phyloP scores from a whole-genome alignment of 208 protist species.

The Trypanosoma platydactyli region DNA sequence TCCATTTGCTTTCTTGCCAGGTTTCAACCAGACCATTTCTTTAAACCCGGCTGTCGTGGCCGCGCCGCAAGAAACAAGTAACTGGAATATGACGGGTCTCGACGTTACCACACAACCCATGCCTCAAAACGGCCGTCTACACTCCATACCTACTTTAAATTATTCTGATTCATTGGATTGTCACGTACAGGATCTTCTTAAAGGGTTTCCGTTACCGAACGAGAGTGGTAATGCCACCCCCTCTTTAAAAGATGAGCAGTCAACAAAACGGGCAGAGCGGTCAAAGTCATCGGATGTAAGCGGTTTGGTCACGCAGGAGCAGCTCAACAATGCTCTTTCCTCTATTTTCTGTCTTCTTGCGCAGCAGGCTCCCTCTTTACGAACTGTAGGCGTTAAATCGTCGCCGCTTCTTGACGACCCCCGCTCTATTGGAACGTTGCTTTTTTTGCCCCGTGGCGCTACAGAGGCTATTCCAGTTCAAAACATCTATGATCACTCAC shows the following conservation, averaged over 20 bases:
- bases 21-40: neutral
- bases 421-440: slow-evolving; percentile 16
- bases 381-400: slow-evolving; percentile 10
- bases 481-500: slow-evolving; percentile 10
- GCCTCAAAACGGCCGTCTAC: neutral
- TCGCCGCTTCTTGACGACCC: slow-evolving; percentile 26
- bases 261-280: neutral
- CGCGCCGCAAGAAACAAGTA: neutral
- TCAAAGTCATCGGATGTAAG: neutral
- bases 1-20: neutral
- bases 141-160: neutral
- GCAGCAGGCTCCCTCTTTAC: slow-evolving; percentile 1
- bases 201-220: neutral
- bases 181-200: slow-evolving; percentile 12
- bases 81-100: neutral
- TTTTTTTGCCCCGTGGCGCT: slow-evolving; percentile 24
- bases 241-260: neutral
- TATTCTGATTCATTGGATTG: neutral
- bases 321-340: slow-evolving; percentile 17
- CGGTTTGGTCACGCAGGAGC: slow-evolving; percentile 4
- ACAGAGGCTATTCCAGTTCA: slow-evolving; percentile 24
- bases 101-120: neutral
- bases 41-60: neutral
- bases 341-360: slow-evolving; percentile 11
- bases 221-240: neutral